Base-by-base conservation (phyloP, 2,329 filamentous ascomycete genomes). In the Exophiala phaeomuriformis region DNA sequence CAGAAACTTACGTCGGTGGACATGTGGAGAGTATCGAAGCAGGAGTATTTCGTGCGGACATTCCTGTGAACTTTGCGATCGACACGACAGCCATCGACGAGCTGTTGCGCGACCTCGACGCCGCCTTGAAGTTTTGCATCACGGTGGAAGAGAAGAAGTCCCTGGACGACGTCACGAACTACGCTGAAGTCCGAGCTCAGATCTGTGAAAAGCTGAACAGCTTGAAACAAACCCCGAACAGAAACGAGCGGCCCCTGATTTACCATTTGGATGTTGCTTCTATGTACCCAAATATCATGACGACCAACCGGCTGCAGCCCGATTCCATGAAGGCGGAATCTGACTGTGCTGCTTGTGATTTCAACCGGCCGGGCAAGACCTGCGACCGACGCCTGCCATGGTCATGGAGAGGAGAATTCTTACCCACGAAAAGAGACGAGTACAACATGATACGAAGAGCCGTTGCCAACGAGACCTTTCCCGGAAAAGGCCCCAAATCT, bases 261-360 rank as follows among this genome's bases (percentile, higher is more conserved):
- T 98, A 98, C 72, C 93, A 98, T 77, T 76, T 98, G 72, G 93
- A 98, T 67, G 94, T 98, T 54, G 93, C 93, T 12, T 96, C 93
- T 55, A 98, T 98, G 93, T 98, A 98, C 68, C 93, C 93, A 6
- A 98, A 98, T 70, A 98, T 98, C 69, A 98, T 98, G 94, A 98
- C 94, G 1, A 98, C 93, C 1, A 98, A 98, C 69, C 86, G 93
- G 68, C 72, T 98, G 44, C 93, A 98, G 64, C 93, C 93, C 0
- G 93, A 98, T 69, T 97, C 93, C n/a, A 95, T 98, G 90, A 94
- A 98, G 50, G 77, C 91, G 45, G 94, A 98, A 68, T 88, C 90
- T 0, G 89, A 95, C 64, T 98, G 94, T 65, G 93, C 93, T 2
- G 90, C 93, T 7, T 98, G 94, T 70, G 94, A 98, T 68, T 98